Evolutionary conservation across 2,329 filamentous ascomycete species (phyloP).

Genomic region (Falciphora oryzae): DNA sequence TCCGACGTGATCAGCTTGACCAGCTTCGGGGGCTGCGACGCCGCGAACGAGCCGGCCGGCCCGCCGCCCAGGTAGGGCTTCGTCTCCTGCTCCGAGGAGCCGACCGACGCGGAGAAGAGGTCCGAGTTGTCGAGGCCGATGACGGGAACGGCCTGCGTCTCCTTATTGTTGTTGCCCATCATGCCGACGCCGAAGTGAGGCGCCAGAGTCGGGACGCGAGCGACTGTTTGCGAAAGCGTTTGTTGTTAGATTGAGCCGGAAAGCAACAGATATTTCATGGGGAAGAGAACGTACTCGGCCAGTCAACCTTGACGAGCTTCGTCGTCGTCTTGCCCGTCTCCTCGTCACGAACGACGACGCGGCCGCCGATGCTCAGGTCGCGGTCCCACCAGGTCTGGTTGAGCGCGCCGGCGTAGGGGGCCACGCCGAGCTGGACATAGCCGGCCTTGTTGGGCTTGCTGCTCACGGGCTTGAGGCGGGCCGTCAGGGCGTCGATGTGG

Average conservation of each 20-base stretch:
- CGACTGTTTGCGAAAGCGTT: conserved; percentile 42
- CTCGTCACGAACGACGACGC: conserved; percentile 74
- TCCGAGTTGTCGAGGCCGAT: conserved; percentile 79
- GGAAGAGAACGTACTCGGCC: conserved; percentile 55
- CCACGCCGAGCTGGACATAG: conserved; percentile 83
- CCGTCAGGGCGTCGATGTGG: conserved; percentile 88
- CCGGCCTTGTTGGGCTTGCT: conserved; percentile 78
- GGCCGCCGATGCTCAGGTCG: conserved; percentile 83
- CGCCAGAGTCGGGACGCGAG: conserved; percentile 83
- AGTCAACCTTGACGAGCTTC: conserved; percentile 84
- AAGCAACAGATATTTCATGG: conserved; percentile 13
- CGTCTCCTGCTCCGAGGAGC: conserved; percentile 27
- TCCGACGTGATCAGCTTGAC: conserved; percentile 76
- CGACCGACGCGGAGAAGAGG: conserved; percentile 30
- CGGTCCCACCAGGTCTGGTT: conserved; percentile 96
- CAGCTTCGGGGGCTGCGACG: conserved; percentile 78
- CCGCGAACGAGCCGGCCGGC: conserved; percentile 64
- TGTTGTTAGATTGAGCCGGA: not conserved
- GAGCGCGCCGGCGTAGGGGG: conserved; percentile 83
- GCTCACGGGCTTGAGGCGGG: conserved; percentile 85
- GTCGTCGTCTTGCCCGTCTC: conserved; percentile 68
- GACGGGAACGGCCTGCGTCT: conserved; percentile 92
- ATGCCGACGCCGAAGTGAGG: conserved; percentile 84
- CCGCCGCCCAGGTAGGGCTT: conserved; percentile 35
- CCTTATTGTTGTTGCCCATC: conserved; percentile 65